phyloP scores from a whole-genome alignment of 1,284 basidiomycete genomes.

The Ganoderma meredithae region DNA sequence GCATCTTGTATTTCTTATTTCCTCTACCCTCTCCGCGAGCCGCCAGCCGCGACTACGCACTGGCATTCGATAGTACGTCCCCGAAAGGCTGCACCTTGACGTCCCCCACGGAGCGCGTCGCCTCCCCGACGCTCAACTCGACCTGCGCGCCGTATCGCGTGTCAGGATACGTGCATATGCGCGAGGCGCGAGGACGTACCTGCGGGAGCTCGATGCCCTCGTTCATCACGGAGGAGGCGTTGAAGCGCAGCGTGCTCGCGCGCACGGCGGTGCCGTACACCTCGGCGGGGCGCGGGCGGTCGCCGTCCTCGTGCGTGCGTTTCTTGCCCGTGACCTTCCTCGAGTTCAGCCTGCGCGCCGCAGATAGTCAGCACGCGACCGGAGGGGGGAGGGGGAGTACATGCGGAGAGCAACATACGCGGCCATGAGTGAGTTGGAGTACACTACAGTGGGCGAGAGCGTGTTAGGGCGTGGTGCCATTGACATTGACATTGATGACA shows the following conservation, averaged over 20 bases:
- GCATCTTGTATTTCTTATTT: no score
- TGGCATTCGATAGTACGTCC: not conserved
- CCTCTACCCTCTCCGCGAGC: no score
- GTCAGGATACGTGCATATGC: no score
- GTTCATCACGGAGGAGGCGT: not conserved
- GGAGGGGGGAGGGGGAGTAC: not conserved
- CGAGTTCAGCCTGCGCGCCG: not conserved
- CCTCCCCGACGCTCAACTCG: not conserved
- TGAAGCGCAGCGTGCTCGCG: conserved; percentile 2
- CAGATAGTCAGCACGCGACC: not conserved
- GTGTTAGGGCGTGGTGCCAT: no score
- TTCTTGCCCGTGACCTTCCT: not conserved
- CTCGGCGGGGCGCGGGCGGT: not conserved
- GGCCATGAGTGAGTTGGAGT: not conserved
- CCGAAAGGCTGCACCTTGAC: not conserved
- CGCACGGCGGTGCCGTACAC: conserved; percentile 2
- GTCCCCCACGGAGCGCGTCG: not conserved
- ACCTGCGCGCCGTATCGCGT: no score
- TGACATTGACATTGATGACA: no score
- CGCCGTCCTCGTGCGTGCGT: not conserved
- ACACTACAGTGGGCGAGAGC: not conserved
- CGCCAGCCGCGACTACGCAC: no score
- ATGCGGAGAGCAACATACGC: not conserved
- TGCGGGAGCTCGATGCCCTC: not conserved
- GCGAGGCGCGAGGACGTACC: no score